These are phyloP conservation scores for Saccharata proteae DNA, from an alignment of 2,329 filamentous ascomycete genomes.

Conservation along the genomic window DNA sequence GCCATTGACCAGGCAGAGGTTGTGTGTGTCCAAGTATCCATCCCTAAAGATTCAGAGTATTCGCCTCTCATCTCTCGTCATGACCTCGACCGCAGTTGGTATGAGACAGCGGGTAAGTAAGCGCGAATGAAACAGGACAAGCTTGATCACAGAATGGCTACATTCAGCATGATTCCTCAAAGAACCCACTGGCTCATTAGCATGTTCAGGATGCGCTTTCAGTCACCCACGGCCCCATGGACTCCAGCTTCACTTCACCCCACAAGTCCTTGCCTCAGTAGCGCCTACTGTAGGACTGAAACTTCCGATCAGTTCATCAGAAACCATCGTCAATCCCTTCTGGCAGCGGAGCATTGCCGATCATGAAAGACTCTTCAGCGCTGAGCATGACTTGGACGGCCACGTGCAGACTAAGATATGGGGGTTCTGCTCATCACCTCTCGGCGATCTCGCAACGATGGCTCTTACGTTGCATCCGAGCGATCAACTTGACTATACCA, in stretches of 20 bases:
- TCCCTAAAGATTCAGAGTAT: constrained; percentile 14
- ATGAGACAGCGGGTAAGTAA: constrained; percentile 23
- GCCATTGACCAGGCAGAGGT: constrained; percentile 20
- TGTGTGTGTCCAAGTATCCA: constrained; percentile 16
- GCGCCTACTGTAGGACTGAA: constrained; percentile 20
- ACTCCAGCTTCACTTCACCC: constrained; percentile 23
- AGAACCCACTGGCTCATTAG: constrained; percentile 5
- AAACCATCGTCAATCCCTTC: constrained; percentile 12
- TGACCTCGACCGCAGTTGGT: constrained; percentile 31
- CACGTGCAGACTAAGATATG: constrained; percentile 39
- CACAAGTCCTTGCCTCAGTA: constrained; percentile 22
- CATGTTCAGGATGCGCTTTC: constrained; percentile 19
- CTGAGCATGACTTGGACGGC: constrained; percentile 37
- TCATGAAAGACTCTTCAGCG: constrained; percentile 32
- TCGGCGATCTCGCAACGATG: constrained; percentile 35
- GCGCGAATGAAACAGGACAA: neutral
- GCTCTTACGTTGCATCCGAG: constrained; percentile 43
- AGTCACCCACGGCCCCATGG: constrained; percentile 9
- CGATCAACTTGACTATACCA: constrained; percentile 45
- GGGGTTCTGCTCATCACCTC: constrained; percentile 38
- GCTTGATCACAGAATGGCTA: too few relatives aligned
- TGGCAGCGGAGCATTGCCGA: constrained; percentile 30
- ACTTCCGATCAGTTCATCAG: constrained; percentile 12
- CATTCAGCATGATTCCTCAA: too few relatives aligned
- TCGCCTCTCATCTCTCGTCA: constrained; percentile 17